phyloP scores from a whole-genome alignment of 306 rosid genomes.

The Sesbania bispinosa region DNA sequence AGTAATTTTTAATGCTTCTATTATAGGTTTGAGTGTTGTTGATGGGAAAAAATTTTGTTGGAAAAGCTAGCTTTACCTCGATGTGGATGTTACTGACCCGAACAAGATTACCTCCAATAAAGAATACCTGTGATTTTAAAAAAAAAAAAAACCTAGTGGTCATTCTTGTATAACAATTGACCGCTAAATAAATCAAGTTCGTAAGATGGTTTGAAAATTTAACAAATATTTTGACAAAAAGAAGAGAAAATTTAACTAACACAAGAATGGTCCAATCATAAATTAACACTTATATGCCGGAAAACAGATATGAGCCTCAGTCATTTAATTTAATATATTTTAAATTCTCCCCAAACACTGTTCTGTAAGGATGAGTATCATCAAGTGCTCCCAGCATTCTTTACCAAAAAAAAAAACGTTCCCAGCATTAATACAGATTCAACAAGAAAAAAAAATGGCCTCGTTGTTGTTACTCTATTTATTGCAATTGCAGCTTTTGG shows the following conservation, averaged over 20 bases:
- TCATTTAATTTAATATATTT: neutral
- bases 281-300: neutral
- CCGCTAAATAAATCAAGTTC: no score
- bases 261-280: neutral
- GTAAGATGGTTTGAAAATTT: no score
- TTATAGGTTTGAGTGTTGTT: no score
- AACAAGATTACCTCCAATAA: no score
- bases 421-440: neutral
- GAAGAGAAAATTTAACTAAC: neutral
- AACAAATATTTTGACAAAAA: no score
- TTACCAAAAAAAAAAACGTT: no score
- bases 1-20: neutral
- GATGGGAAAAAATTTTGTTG: no score
- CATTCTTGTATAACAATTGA: no score
- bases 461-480: neutral
- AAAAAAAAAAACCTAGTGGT: no score
- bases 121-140: no score
- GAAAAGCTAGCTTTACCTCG: no score
- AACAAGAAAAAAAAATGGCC: constrained; percentile 4
- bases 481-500: neutral
- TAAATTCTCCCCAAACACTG: neutral
- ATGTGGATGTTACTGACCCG: no score
- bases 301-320: neutral
- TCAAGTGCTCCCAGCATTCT: neutral
- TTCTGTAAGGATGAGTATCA: neutral